Percentiles rank a stretch among this genome's conserved stretches.
Evolutionary conservation across 1,139 yeast species (phyloP).

Genomic region (Sugiyamaella grinbergsii): DNA sequence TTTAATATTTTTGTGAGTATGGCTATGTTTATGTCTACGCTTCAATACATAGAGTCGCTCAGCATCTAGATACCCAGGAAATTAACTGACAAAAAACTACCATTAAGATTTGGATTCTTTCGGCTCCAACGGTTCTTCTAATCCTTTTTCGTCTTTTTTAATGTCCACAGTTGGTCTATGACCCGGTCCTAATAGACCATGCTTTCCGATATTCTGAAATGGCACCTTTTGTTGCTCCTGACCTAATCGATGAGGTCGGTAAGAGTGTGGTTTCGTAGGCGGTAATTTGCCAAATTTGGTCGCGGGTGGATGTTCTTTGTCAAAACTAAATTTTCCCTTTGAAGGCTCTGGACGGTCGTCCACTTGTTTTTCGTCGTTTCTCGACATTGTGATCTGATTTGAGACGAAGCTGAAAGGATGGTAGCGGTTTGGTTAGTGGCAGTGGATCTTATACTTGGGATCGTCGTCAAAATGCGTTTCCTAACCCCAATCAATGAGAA

Average conservation of each 20-base stretch:
- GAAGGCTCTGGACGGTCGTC: background rate
- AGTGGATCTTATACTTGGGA: no score
- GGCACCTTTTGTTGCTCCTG: background rate
- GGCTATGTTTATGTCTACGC: no score
- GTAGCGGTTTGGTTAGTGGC: no score
- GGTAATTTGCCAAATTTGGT: slow-evolving; percentile 12
- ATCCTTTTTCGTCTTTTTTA: background rate
- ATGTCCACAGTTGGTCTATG: slow-evolving; percentile 15
- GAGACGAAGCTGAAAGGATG: background rate
- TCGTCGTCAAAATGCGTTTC: background rate
- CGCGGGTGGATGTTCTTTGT: slow-evolving; percentile 11
- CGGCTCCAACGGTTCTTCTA: background rate
- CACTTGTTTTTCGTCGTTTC: background rate
- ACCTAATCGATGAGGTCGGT: slow-evolving; percentile 7
- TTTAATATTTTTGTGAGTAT: no score
- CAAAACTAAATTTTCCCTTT: background rate
- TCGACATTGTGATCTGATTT: slow-evolving; percentile 4
- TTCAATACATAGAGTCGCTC: no score
- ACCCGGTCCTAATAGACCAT: slow-evolving; percentile 16
- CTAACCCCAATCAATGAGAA: slow-evolving; percentile 13
- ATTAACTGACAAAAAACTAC: no score
- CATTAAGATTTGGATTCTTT: background rate
- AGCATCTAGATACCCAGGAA: no score
- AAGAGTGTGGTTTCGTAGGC: slow-evolving; percentile 17
- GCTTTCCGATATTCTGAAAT: slow-evolving; percentile 9